Conservation (phyloP, 225 moss, liverwort and hornwort species). For the Climacium dendroides region DNA sequence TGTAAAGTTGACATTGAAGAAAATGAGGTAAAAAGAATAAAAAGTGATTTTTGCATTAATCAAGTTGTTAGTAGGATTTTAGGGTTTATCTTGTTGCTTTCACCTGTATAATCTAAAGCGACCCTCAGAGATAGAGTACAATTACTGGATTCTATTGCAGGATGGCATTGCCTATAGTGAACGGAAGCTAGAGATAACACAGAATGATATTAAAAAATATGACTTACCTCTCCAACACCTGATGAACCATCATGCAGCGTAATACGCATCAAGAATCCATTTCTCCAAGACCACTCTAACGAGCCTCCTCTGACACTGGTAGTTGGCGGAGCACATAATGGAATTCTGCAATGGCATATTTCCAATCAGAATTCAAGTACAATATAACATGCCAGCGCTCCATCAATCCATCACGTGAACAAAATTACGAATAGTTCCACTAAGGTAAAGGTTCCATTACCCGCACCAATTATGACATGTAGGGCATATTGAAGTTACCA, state of each 20-base stretch:
- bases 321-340: conserved; percentile 56
- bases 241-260: conserved; percentile 40
- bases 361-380: background rate
- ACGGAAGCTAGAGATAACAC: background rate
- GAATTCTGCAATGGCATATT: conserved; percentile 33
- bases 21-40: too few relatives aligned
- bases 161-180: background rate
- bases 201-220: background rate
- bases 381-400: background rate
- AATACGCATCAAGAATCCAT: conserved; percentile 58
- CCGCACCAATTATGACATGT: background rate
- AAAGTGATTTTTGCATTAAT: background rate
- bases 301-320: conserved; percentile 6
- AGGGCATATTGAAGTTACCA: background rate
- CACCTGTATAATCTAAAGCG: background rate
- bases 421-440: background rate
- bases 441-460: background rate
- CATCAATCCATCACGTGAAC: background rate
- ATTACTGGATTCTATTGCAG: background rate
- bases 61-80: background rate
- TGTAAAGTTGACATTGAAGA: background rate
- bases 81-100: background rate
- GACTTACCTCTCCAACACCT: conserved; percentile 82
- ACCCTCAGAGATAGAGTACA: background rate
- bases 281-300: conserved; percentile 22